Evolutionary conservation across 176 grass and related monocot species (phyloP).

Genomic region (Eleusine indica): DNA sequence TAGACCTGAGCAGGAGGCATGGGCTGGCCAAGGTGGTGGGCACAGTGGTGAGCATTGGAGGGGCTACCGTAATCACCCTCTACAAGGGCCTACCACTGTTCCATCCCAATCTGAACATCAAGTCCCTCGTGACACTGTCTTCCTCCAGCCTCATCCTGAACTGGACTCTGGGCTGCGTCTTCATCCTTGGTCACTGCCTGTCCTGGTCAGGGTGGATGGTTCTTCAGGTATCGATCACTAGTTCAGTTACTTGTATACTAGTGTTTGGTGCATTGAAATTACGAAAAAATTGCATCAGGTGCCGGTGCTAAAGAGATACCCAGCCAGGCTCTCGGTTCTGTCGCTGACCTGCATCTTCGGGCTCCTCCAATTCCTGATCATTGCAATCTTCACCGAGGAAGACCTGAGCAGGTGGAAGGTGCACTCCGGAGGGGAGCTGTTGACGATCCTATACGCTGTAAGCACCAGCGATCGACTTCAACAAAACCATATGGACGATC

Average conservation of each 20-base stretch:
- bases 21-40: slow-evolving; percentile 84
- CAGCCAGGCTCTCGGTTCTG: slow-evolving; percentile 78
- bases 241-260: not conserved
- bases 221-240: slow-evolving; percentile 53
- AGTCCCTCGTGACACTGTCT: slow-evolving; percentile 29
- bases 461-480: not conserved
- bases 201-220: slow-evolving; percentile 98
- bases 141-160: slow-evolving; percentile 65
- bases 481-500: not conserved
- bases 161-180: slow-evolving; percentile 89
- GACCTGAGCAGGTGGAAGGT: slow-evolving; percentile 85
- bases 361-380: slow-evolving; percentile 75
- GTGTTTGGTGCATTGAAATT: not conserved
- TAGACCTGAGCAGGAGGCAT: slow-evolving; percentile 64
- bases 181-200: slow-evolving; percentile 81
- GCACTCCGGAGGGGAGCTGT: slow-evolving; percentile 67
- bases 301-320: slow-evolving; percentile 82
- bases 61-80: slow-evolving; percentile 84
- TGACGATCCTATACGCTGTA: slow-evolving; percentile 94
- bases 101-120: slow-evolving; percentile 39
- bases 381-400: slow-evolving; percentile 75
- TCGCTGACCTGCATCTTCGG: slow-evolving; percentile 80
- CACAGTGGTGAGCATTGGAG: slow-evolving; percentile 85
- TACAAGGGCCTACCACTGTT: slow-evolving; percentile 91
- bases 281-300: slow-evolving; percentile 36